Conservation (phyloP, 805 yeast genomes). For the Candida nanaspora region DNA sequence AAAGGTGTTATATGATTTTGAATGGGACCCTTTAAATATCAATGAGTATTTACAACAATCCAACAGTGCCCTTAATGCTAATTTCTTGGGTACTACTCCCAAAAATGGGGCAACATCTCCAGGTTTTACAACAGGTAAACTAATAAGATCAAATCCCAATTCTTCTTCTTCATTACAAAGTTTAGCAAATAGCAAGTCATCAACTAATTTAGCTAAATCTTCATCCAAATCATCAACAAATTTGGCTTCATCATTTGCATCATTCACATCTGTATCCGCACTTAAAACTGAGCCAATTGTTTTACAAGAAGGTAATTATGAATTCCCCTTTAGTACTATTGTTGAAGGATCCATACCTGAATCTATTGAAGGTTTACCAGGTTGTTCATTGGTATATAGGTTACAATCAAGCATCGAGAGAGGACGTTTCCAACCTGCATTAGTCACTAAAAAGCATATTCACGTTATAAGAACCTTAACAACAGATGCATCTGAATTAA, state of each 20-base stretch:
- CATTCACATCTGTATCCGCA: slow-evolving; percentile 5
- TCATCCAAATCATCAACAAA: slow-evolving; percentile 30
- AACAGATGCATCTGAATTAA: slow-evolving; percentile 77
- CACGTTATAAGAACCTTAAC: slow-evolving; percentile 83
- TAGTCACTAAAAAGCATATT: slow-evolving; percentile 62
- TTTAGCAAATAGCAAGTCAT: slow-evolving; percentile 26
- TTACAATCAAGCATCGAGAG: slow-evolving; percentile 78
- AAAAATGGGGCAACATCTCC: neutral
- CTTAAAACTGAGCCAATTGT: slow-evolving; percentile 26
- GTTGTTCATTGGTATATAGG: slow-evolving; percentile 66
- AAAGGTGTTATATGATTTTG: slow-evolving; percentile 63
- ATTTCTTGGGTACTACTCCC: slow-evolving; percentile 7
- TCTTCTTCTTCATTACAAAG: slow-evolving; percentile 37
- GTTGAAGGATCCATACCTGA: slow-evolving; percentile 83
- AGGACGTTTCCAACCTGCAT: slow-evolving; percentile 63
- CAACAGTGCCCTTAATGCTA: neutral
- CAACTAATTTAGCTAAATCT: slow-evolving; percentile 10
- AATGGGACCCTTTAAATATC: slow-evolving; percentile 66
- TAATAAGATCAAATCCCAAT: slow-evolving; percentile 29
- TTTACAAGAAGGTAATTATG: slow-evolving; percentile 72
- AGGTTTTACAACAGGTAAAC: slow-evolving; percentile 23
- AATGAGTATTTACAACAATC: slow-evolving; percentile 20
- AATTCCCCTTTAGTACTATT: slow-evolving; percentile 80
- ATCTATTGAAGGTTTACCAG: slow-evolving; percentile 83
- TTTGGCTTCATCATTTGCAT: slow-evolving; percentile 15